A percentile compares a stretch with the other conserved stretches of the same genome.
phyloP scores from a whole-genome alignment of 176 grass and related monocot species.

The Triticum timopheevii region DNA sequence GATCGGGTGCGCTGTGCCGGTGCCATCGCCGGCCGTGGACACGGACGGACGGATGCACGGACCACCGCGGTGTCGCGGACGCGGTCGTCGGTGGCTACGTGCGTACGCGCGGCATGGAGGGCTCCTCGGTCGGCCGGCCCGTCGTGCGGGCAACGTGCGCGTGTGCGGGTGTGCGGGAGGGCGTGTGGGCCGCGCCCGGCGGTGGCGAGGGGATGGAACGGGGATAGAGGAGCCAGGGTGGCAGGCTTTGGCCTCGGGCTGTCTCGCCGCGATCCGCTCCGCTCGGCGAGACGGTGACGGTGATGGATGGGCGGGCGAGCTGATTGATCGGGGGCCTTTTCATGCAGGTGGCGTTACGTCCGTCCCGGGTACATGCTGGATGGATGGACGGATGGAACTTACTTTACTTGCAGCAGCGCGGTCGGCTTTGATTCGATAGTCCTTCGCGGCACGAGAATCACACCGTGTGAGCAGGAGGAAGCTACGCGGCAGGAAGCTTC shows the following conservation, averaged over 20 bases:
- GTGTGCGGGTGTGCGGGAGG: too few relatives aligned
- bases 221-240: conserved; percentile 20
- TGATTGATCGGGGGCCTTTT: background rate
- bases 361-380: background rate
- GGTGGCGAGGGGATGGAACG: background rate
- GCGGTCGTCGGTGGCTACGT: background rate
- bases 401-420: background rate
- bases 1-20: background rate
- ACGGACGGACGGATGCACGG: background rate
- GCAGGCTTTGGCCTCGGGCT: background rate
- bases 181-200: background rate
- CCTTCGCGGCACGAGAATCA: conserved; percentile 19
- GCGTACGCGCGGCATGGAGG: background rate
- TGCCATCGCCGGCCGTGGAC: background rate
- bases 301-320: background rate
- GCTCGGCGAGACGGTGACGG: background rate
- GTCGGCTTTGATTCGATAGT: conserved; percentile 12
- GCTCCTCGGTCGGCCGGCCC: background rate
- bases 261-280: background rate
- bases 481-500: background rate
- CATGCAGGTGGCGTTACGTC: conserved; percentile 1
- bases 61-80: background rate
- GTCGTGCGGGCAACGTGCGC: conserved; percentile 17
- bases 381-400: background rate
- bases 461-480: background rate